Percentiles rank a stretch among this genome's conserved stretches.
Evolutionary conservation across 2,329 filamentous ascomycete genomes (phyloP).

Genomic region (Arachnopeziza araneosa): DNA sequence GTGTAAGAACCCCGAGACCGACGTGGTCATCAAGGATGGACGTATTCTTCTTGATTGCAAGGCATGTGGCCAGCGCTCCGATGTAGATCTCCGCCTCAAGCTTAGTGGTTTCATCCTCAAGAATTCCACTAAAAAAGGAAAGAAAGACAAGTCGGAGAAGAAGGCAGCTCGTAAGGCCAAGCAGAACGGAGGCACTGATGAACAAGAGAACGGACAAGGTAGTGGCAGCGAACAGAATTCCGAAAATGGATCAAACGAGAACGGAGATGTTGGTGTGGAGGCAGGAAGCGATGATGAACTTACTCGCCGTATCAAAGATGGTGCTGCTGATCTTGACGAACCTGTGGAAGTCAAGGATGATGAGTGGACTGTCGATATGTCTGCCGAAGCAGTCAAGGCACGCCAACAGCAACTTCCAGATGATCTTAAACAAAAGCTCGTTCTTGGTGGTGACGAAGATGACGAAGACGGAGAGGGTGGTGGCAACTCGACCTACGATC

Average conservation of each 20-base stretch:
- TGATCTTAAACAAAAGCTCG: constrained; percentile 89
- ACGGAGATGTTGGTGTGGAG: constrained; percentile 51
- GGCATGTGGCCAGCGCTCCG: constrained; percentile 88
- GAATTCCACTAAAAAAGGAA: constrained; percentile 87
- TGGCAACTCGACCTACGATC: constrained; percentile 75
- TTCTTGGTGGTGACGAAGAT: constrained; percentile 71
- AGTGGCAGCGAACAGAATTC: constrained; percentile 62
- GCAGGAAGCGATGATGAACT: constrained; percentile 89
- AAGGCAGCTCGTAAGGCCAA: constrained; percentile 90
- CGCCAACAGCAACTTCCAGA: constrained; percentile 89
- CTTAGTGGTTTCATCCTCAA: constrained; percentile 96
- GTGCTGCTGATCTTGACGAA: constrained; percentile 67
- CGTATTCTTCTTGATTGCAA: constrained; percentile 96
- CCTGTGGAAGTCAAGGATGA: constrained; percentile 69
- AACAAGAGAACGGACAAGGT: constrained; percentile 48
- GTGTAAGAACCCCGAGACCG: constrained; percentile 99
- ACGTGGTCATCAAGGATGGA: constrained; percentile 90
- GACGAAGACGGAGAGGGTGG: constrained; percentile 75
- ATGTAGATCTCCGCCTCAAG: constrained; percentile 91
- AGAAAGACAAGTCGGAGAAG: constrained; percentile 91
- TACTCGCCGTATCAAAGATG: constrained; percentile 65
- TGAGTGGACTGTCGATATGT: constrained; percentile 95
- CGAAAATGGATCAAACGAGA: constrained; percentile 48
- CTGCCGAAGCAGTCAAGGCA: constrained; percentile 88
- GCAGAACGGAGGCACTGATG: constrained; percentile 50